phyloP scores from a whole-genome alignment of 768 basidiomycete species.

The Thelephora ganbajun region DNA sequence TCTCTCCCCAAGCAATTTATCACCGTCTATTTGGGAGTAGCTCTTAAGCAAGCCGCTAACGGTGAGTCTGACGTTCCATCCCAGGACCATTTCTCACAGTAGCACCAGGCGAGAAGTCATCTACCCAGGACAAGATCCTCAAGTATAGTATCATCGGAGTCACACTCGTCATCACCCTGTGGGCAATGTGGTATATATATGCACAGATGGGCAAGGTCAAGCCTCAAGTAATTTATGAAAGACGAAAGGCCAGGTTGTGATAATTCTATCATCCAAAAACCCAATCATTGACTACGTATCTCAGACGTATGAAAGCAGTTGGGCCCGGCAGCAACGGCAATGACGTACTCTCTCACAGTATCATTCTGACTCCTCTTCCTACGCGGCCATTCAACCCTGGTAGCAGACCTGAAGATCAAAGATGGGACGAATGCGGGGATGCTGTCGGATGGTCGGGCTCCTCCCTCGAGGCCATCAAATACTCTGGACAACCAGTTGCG shows the following conservation, averaged over 20 bases:
- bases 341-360: background rate
- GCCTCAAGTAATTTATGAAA: conserved; percentile 48
- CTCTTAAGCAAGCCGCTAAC: conserved; percentile 38
- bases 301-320: too few species aligned
- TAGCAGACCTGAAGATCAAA: conserved; percentile 20
- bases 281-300: too few species aligned
- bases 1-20: conserved; percentile 87
- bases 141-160: conserved; percentile 53
- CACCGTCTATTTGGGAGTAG: conserved; percentile 81
- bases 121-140: conserved; percentile 44
- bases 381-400: conserved; percentile 17
- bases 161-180: conserved; percentile 57
- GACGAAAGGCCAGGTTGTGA: conserved; percentile 54
- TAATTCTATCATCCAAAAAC: too few species aligned
- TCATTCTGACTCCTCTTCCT: conserved; percentile 23
- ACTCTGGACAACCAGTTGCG: too few species aligned
- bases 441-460: conserved; percentile 29
- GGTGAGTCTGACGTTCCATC: conserved; percentile 11
- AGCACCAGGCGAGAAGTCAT: conserved; percentile 8
- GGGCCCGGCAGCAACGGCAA: too few species aligned
- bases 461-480: too few species aligned
- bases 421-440: conserved; percentile 36
- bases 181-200: conserved; percentile 78
- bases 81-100: background rate
- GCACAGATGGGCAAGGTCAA: conserved; percentile 57